Conservation (phyloP, 2,329 filamentous ascomycete species). For the Ophiocordyceps sinensis region DNA sequence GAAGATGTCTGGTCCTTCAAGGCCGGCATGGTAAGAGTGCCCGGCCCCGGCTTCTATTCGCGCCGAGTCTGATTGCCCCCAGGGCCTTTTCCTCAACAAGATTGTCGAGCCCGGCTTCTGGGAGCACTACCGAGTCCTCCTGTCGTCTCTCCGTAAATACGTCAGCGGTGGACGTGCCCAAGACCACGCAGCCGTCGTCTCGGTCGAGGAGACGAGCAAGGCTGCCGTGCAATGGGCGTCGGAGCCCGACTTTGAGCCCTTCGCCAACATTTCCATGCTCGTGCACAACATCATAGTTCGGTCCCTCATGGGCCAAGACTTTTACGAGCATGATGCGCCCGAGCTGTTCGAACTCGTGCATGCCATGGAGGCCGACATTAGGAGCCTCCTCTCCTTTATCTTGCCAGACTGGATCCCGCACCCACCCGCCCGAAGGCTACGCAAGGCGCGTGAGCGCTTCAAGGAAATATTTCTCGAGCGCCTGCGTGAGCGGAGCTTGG, state of each 20-base stretch:
- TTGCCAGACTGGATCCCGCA: constrained; percentile 7
- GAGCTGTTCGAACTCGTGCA: constrained; percentile 6
- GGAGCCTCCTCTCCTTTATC: constrained; percentile 3
- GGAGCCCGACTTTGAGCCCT: constrained; percentile 2
- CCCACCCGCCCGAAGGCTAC: constrained; percentile 3
- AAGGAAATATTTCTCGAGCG: constrained; percentile 6
- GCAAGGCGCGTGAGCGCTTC: constrained; percentile 4
- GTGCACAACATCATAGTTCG: constrained; percentile 5
- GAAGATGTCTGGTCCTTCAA: constrained; percentile 6
- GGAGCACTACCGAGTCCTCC: constrained; percentile 2
- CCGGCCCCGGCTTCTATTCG: not conserved
- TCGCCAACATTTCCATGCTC: constrained; percentile 4
- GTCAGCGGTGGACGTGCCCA: constrained; percentile 1
- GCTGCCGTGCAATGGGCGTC: constrained; percentile 5
- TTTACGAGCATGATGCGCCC: constrained; percentile 3
- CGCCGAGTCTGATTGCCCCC: no score
- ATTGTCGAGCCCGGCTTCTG: constrained; percentile 5
- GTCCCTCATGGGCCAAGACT: constrained; percentile 8
- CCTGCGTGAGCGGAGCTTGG: constrained; percentile 4
- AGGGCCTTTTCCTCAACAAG: constrained; percentile 6
- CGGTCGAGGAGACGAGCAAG: constrained; percentile 6
- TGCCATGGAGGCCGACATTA: constrained; percentile 5
- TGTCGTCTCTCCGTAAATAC: constrained; percentile 4
- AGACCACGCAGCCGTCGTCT: not conserved
- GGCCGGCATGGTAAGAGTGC: constrained; percentile 5